A percentile compares a stretch with the other conserved stretches of the same genome.
These are phyloP conservation scores for Skeletonema grethae DNA, from an alignment of 108 stramenopile genomes.

Conservation along the genomic window DNA sequence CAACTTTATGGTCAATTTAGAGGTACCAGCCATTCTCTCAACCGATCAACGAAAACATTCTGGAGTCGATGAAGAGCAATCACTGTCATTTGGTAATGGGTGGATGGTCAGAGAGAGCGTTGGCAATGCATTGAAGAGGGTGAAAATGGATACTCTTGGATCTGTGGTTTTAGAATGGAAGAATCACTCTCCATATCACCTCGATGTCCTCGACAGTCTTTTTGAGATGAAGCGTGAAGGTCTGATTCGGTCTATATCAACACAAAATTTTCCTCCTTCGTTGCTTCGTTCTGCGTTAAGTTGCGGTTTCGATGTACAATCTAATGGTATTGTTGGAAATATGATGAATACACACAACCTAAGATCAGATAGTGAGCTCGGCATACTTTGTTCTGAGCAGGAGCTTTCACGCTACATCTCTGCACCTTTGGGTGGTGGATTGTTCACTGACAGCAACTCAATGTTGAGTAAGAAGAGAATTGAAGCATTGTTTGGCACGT, in stretches of 20 bases:
- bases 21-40: slow-evolving; percentile 37
- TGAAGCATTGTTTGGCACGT: slow-evolving; percentile 8
- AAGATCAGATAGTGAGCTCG: slow-evolving; percentile 22
- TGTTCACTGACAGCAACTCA: slow-evolving; percentile 48
- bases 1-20: slow-evolving; percentile 36
- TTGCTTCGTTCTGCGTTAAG: slow-evolving; percentile 27
- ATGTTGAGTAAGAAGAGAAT: slow-evolving; percentile 21
- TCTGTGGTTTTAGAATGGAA: slow-evolving; percentile 41
- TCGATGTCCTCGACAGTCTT: slow-evolving; percentile 65
- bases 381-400: slow-evolving; percentile 1
- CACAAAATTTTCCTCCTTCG: slow-evolving; percentile 40
- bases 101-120: slow-evolving; percentile 39
- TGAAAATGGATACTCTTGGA: slow-evolving; percentile 39
- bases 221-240: slow-evolving; percentile 75
- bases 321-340: slow-evolving; percentile 53
- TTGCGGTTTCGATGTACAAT: slow-evolving; percentile 55
- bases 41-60: background rate
- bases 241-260: slow-evolving; percentile 57
- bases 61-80: slow-evolving; percentile 16
- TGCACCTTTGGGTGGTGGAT: slow-evolving; percentile 59
- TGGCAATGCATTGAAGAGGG: slow-evolving; percentile 42
- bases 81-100: slow-evolving; percentile 43
- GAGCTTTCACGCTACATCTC: slow-evolving; percentile 20
- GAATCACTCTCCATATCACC: slow-evolving; percentile 51
- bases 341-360: slow-evolving; percentile 49